phyloP scores from a whole-genome alignment of 257 asterid genomes.

The Nicotiana noctiflora region DNA sequence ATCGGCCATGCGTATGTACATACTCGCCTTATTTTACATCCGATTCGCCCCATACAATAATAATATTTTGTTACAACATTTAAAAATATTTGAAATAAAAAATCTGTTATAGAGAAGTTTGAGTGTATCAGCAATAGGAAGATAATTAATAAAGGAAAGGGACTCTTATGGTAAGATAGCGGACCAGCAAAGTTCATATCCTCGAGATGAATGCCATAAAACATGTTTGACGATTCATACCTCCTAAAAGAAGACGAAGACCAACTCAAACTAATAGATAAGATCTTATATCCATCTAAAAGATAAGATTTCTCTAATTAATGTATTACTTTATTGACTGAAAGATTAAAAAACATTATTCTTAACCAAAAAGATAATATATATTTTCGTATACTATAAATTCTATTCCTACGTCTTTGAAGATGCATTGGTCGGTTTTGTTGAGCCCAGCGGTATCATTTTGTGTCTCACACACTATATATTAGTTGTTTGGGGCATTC shows the following conservation, averaged over 20 bases:
- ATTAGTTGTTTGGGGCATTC: no score
- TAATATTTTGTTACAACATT: no score
- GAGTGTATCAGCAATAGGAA: no score
- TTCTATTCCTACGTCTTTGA: background rate
- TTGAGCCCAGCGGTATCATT: no score
- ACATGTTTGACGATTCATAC: background rate
- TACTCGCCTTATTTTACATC: no score
- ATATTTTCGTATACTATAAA: background rate
- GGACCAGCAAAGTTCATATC: background rate
- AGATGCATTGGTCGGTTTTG: background rate
- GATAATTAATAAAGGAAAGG: no score
- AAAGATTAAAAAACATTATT: background rate
- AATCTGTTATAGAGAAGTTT: no score
- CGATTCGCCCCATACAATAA: no score
- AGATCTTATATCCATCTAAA: background rate
- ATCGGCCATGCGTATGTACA: no score
- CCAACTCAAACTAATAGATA: background rate
- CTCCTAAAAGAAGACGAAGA: background rate
- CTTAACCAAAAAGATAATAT: background rate
- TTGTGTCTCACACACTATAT: no score
- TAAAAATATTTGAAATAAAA: no score
- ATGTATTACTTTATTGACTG: background rate
- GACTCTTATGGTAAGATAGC: background rate
- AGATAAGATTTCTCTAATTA: background rate
- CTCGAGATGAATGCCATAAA: background rate